phyloP scores from a whole-genome alignment of 441 rosid species.

The Jatropha podagrica region DNA sequence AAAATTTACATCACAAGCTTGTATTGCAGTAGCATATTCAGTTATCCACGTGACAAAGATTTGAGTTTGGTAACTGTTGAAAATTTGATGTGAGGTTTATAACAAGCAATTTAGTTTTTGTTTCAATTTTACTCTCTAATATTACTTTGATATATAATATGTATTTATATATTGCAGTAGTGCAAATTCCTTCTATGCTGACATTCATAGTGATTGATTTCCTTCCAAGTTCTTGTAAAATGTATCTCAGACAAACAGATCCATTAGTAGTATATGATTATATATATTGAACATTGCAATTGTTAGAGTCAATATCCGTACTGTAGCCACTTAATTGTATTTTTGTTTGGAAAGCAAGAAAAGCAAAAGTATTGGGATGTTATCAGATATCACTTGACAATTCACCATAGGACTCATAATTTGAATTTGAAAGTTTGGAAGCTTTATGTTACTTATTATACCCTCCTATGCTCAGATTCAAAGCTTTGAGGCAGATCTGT shows the following conservation, averaged over 20 bases:
- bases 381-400: neutral
- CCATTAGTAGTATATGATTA: no score
- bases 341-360: constrained; percentile 1
- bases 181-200: neutral
- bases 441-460: constrained; percentile 3
- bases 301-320: neutral
- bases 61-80: neutral
- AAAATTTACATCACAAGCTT: neutral
- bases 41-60: neutral
- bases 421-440: neutral
- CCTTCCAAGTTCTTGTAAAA: neutral
- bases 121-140: neutral
- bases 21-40: neutral
- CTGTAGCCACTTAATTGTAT: neutral
- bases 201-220: neutral
- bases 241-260: neutral
- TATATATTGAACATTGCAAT: neutral
- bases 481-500: constrained; percentile 89
- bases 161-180: neutral
- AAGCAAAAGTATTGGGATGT: neutral
- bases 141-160: neutral
- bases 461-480: constrained; percentile 54
- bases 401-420: neutral
- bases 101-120: neutral
- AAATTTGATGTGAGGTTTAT: neutral